Evolutionary conservation across 805 yeast species (phyloP).

Genomic region (Saccharomycopsis vini): DNA sequence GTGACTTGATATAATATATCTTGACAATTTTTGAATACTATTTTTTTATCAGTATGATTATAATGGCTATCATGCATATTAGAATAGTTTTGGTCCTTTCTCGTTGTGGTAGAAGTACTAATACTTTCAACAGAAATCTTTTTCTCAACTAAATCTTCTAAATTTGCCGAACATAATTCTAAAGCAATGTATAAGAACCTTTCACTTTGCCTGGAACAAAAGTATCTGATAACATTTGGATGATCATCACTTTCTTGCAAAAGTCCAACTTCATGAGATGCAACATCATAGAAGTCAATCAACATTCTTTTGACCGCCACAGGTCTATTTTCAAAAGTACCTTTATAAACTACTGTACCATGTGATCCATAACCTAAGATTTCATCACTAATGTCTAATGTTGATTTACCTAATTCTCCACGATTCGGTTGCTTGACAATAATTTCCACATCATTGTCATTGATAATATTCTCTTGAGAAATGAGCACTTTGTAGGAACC

Average conservation of each 20-base stretch:
- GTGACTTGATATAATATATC: slow-evolving; percentile 67
- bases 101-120: background rate
- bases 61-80: background rate
- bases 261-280: slow-evolving; percentile 80
- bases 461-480: slow-evolving; percentile 8
- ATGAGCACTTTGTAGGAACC: too few species aligned
- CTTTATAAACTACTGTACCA: slow-evolving; percentile 90
- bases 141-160: slow-evolving; percentile 74
- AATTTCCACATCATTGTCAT: slow-evolving; percentile 16
- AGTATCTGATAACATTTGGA: slow-evolving; percentile 88
- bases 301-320: slow-evolving; percentile 95
- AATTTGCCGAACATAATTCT: slow-evolving; percentile 81
- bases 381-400: slow-evolving; percentile 55
- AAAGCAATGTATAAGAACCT: slow-evolving; percentile 86
- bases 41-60: background rate
- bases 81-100: background rate
- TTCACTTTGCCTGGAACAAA: slow-evolving; percentile 85
- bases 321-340: slow-evolving; percentile 83
- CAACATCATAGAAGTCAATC: slow-evolving; percentile 86
- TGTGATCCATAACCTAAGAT: slow-evolving; percentile 94
- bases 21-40: slow-evolving; percentile 30
- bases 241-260: slow-evolving; percentile 94
- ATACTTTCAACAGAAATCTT: slow-evolving; percentile 27
- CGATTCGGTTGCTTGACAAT: slow-evolving; percentile 25
- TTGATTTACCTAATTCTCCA: slow-evolving; percentile 27